These are phyloP conservation scores for Nevesoporus exiguus DNA, from an alignment of 768 basidiomycete species.

Conservation along the genomic window DNA sequence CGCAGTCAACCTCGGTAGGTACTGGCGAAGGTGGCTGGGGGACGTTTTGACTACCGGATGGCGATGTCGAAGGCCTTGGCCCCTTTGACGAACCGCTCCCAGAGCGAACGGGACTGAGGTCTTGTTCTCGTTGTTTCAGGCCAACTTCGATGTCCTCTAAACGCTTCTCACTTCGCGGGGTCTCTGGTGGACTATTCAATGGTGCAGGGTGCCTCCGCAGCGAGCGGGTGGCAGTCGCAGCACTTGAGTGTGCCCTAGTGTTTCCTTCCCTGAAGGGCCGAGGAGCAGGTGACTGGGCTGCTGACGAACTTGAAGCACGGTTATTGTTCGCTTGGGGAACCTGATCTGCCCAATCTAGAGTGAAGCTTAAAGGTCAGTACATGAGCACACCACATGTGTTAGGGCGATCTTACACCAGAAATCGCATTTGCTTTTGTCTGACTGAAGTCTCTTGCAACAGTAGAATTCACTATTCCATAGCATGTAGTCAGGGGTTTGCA, in stretches of 20 bases:
- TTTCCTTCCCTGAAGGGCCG: background rate
- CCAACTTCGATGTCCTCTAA: slow-evolving; percentile 16
- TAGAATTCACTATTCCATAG: slow-evolving; percentile 36
- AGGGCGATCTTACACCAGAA: slow-evolving; percentile 38
- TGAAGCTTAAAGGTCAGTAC: background rate
- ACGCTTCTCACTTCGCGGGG: slow-evolving; percentile 11
- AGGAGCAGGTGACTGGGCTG: background rate
- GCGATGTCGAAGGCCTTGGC: background rate
- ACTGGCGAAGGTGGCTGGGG: slow-evolving; percentile 27
- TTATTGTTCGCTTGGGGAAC: slow-evolving; percentile 6
- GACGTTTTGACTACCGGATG: background rate
- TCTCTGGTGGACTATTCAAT: background rate
- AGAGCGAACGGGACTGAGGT: slow-evolving; percentile 9
- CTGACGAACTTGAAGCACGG: background rate
- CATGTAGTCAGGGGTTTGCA: slow-evolving; percentile 7
- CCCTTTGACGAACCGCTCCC: slow-evolving; percentile 4
- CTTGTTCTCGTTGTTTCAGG: slow-evolving; percentile 14
- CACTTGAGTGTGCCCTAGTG: background rate
- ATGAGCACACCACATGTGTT: background rate
- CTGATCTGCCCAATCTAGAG: slow-evolving; percentile 35
- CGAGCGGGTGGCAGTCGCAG: background rate
- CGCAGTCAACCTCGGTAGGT: slow-evolving; percentile 23
- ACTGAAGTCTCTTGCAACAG: slow-evolving; percentile 30
- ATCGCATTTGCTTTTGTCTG: slow-evolving; percentile 16
- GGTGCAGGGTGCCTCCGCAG: background rate